phyloP scores from a whole-genome alignment of 495 filamentous ascomycete species.

The Parachaetomium inaequale region DNA sequence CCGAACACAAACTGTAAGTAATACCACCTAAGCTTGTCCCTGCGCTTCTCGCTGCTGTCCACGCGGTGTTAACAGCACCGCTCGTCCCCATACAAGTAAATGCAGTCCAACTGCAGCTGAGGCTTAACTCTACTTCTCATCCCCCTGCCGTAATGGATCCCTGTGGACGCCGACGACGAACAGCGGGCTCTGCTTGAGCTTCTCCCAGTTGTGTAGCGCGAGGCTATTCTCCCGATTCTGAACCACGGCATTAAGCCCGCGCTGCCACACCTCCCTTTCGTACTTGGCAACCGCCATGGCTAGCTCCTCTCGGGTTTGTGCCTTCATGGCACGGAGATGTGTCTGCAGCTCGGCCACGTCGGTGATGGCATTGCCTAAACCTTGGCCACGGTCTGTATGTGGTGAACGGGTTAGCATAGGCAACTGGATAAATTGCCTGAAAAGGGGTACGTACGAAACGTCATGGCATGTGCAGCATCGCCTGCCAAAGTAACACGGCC shows the following conservation, averaged over 20 bases:
- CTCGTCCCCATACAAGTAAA: too few species aligned
- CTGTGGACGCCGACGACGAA: too few species aligned
- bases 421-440: too few species aligned
- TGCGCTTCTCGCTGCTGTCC: too few species aligned
- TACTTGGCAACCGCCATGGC: slow-evolving; percentile 28
- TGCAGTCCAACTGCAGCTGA: too few species aligned
- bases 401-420: too few species aligned
- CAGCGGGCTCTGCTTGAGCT: slow-evolving; percentile 16
- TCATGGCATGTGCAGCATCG: slow-evolving; percentile 53
- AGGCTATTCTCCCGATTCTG: slow-evolving; percentile 31
- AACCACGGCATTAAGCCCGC: slow-evolving; percentile 33
- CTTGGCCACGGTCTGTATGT: slow-evolving; percentile 45
- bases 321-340: slow-evolving; percentile 26
- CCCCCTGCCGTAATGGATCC: too few species aligned
- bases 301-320: slow-evolving; percentile 22
- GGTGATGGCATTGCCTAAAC: slow-evolving; percentile 46
- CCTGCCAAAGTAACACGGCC: slow-evolving; percentile 45
- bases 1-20: too few species aligned
- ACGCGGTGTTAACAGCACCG: too few species aligned
- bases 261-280: slow-evolving; percentile 36
- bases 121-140: too few species aligned
- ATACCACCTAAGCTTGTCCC: too few species aligned
- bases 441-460: slow-evolving; percentile 31
- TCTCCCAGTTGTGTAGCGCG: slow-evolving; percentile 39
- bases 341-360: slow-evolving; percentile 38